Evolutionary conservation across 257 asterid species (phyloP), one percentile per base, ranked within the genome.

Genomic region (Orobanche coerulescens): DNA sequence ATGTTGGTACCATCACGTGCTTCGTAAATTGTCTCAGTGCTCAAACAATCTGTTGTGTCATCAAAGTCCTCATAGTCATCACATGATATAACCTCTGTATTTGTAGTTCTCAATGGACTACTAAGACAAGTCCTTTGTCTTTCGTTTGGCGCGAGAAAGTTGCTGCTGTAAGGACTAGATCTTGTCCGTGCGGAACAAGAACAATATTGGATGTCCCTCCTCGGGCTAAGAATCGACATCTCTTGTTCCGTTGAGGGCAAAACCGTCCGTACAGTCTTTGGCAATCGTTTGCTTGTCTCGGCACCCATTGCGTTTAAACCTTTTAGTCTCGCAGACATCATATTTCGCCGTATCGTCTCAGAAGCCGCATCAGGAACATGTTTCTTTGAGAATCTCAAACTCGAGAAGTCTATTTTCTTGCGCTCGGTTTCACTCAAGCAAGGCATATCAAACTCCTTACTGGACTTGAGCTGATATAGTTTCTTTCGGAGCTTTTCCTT

Each of bases 271-370:
- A 80, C 69, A 5, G 76, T 74, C 73, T 48, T 66, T 1, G 74
- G 69, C 6, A 76, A 18, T 58, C 58, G 67, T 63, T 62, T 56
- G 24, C 71, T 46, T 40, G 48, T 67, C 22, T n/a, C n/a, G n/a
- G n/a, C n/a, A n/a, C 14, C 75, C 15, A 20, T 25, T 26, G 52
- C 62, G 6, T 37, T 74, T 30, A 66, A 47, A 63, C 37, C 33
- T 39, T 18, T 76, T 16, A 79, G 43, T 50, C 94, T 82, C 28
- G 50, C 78, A 30, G 83, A 78, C 61, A 83, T n/a, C n/a, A n/a
- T n/a, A n/a, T n/a, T 77, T 57, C 72, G 84, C 36, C 73, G 70
- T 63, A 75, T 83, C 18, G 86, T 94, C 72, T 74, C 88, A 26
- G 43, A 26, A 76, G 63, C 51, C 26, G 70, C 72, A 58, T 79